Conservation (phyloP, 345 rosid genomes). For the Luvunga scandens region DNA sequence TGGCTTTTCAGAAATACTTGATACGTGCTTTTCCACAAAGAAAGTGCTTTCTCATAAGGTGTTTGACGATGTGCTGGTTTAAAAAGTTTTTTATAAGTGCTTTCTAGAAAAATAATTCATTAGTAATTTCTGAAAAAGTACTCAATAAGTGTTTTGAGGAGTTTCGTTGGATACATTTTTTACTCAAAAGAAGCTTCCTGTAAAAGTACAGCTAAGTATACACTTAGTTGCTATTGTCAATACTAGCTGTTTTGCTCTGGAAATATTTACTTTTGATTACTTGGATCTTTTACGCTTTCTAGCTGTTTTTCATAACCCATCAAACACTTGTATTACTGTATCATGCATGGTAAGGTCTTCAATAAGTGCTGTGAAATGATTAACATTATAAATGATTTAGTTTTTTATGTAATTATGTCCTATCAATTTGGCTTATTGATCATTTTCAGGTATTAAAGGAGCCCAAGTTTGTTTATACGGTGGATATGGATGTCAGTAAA, state of each 20-base stretch:
- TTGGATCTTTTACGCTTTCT: not conserved
- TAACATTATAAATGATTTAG: not conserved
- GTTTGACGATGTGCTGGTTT: not conserved
- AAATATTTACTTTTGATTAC: not conserved
- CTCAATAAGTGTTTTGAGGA: not conserved
- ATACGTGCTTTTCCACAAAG: not conserved
- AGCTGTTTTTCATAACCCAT: not conserved
- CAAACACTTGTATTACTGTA: not conserved
- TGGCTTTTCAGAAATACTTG: not conserved
- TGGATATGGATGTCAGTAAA: slow-evolving; percentile 72
- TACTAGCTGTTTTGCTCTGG: not conserved
- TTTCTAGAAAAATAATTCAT: not conserved
- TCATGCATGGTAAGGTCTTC: not conserved
- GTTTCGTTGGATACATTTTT: not conserved
- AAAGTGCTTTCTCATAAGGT: not conserved
- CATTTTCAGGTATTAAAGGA: slow-evolving; percentile 61
- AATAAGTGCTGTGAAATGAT: not conserved
- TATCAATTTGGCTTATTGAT: slow-evolving; percentile 18
- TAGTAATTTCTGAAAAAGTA: not conserved
- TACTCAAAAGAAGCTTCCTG: not conserved
- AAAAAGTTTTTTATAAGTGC: not conserved
- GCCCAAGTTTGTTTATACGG: slow-evolving; percentile 90
- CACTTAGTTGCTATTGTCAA: not conserved
- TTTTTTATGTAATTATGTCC: not conserved
- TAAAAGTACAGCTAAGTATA: not conserved